A percentile compares a stretch with the other conserved stretches of the same genome.
These are phyloP conservation scores for Euclidium syriacum DNA, from an alignment of 345 rosid species.

Conservation along the genomic window DNA sequence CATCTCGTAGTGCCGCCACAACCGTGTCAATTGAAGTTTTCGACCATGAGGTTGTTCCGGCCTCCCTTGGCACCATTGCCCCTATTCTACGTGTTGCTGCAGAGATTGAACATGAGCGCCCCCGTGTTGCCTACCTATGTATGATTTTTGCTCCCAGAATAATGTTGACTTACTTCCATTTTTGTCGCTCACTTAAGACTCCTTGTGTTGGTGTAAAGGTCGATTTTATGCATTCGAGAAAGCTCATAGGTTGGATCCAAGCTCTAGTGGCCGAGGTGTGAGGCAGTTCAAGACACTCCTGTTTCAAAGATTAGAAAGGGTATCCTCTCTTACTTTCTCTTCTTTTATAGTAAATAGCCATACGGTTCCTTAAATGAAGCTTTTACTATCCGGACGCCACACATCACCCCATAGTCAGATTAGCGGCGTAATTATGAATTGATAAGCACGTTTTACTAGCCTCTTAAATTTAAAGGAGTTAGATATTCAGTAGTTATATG, in stretches of 20 bases:
- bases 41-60: constrained; percentile 91
- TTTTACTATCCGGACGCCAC: background rate
- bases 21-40: constrained; percentile 91
- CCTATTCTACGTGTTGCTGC: constrained; percentile 84
- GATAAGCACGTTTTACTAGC: too few species aligned
- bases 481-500: background rate
- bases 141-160: constrained; percentile 9
- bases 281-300: constrained; percentile 83
- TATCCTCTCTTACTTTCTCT: constrained; percentile 19
- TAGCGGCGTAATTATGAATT: too few species aligned
- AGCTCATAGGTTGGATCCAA: constrained; percentile 72
- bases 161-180: background rate
- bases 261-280: constrained; percentile 76
- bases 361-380: background rate
- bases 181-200: background rate
- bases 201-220: constrained; percentile 31
- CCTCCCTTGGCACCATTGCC: constrained; percentile 76
- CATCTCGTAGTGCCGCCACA: constrained; percentile 89
- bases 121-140: constrained; percentile 98
- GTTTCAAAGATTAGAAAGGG: constrained; percentile 80
- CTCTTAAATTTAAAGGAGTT: background rate
- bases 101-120: constrained; percentile 88
- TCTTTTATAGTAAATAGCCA: background rate
- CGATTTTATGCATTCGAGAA: constrained; percentile 93
- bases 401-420: background rate